Evolutionary conservation across 495 filamentous ascomycete genomes (phyloP), one percentile per base, ranked within the genome.

Genomic region (Physcia stellaris): DNA sequence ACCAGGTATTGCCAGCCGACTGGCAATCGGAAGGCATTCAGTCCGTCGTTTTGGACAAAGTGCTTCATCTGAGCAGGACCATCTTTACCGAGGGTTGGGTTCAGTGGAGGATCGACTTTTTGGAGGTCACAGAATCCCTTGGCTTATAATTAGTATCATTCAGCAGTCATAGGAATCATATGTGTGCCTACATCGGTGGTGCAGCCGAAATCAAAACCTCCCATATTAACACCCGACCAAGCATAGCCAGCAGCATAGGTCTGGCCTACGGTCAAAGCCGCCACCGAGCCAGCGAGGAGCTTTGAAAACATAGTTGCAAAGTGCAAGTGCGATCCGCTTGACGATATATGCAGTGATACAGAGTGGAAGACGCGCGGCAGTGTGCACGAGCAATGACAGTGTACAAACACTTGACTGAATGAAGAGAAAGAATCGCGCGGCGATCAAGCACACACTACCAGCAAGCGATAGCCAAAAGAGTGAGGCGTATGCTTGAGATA

Each of bases 1-100:
- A 73, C 58, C 2, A 76, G 62, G 39, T 59, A 76, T 49, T 77
- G 71, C 68, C 67, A 66, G 42, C 64, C 59, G 31, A 61, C 60
- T 54, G 70, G 71, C 4, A 76, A 55, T 15, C 72, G 64, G 56
- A 74, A 74, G 37, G 68, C 62, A 42, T 73, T 74, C 46, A 74
- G 56, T 31, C 59, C 52, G 35, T 68, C 59, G 28, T 66, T 55
- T 11, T 58, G 65, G 38, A 56, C 48, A 40, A 74, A 77, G 51
- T 77, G 72, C 15, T 64, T 50, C 64, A 77, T 77, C 48, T 77
- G 72, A 18, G 37, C 60, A 9, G 61, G n/a, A 29, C 48, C 24
- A 60, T 39, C 47, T 26, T 13, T 36, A 17, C 49, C 35, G 18
- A 28, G 20, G 27, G 37, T 30, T 24, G 30, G 17, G 15, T 26